Base-by-base conservation (phyloP, 2,329 filamentous ascomycete species). In the Fusarium stilboides region DNA sequence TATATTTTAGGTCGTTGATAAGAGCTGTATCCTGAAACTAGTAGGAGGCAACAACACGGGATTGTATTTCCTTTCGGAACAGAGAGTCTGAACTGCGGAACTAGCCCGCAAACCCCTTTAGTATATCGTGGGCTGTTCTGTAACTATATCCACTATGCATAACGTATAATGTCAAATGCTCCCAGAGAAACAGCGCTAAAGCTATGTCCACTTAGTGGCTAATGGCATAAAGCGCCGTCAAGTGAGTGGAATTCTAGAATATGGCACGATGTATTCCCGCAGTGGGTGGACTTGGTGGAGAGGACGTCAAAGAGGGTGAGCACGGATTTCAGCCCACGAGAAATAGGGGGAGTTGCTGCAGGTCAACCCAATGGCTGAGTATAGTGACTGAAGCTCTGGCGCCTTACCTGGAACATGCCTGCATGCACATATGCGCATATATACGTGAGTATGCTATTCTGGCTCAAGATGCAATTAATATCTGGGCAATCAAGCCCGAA, bases 161-260 rank as follows among this genome's bases (percentile, higher is more conserved):
- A 57, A 42, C 19, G 50, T 26, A 34, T 26, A 20, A 45, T 19
- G 49, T 51, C 43, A 50, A 44, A 63, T 64, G 10, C 54, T 63
- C 50, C 61, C 34, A 36, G 20, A 34, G 68, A 56, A 55, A 34
- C 62, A 66, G 62, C 43, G 71, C 42, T 54, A 28, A 20, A 65
- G 64, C 67, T 42, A 60, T 57, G 64, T 61, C 66, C 70, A 71
- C 70, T 65, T 71, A 60, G 68, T 54, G 57, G 58, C 58, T 47
- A 49, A 62, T 57, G 57, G 57, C 52, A 67, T 68, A 44, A 69
- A 69, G 62, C 68, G 63, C 34, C 34, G 17, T 37, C 22, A 50
- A 59, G 46, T 44, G 51, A 22, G 43, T 55, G 43, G 39, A 59
- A 70, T 73, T 5, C 5, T 31, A 31, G 28, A 31, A 31, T 31